Evolutionary conservation across 768 basidiomycete genomes (phyloP), one percentile per base, ranked within the genome.

Genomic region (Nidularia sp.): DNA sequence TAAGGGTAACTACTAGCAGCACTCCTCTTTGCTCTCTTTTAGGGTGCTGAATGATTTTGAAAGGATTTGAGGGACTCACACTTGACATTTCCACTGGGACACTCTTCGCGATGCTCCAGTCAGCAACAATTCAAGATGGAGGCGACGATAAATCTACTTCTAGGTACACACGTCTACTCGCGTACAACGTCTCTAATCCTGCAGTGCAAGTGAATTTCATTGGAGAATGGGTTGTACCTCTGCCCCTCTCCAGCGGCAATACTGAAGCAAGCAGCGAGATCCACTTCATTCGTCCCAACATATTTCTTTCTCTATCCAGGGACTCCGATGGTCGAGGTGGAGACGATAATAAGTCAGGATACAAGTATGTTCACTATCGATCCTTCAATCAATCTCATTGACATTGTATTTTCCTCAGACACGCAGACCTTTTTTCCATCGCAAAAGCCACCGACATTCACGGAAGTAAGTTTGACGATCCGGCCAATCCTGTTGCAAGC

Each of bases 91-190:
- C 68, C 5, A 79, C 78, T 1, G 64, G 67, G 3, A 77, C 70
- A 1, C 70, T 87, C 1, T 87, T 83, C 60, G 83, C 76, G 0
- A 74, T 86, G 58, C 71, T 87, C 1, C 86, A 88, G 57, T 74
- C 78, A 4, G 85, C 83, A 0, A 73, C 79, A 1, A 75, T 83
- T 3, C 85, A 87, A 56, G 85, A 86, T 56, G 81, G 84, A n/a
- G 81, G 80, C 0, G 56, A 59, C 36, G 65, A 72, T 50, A 75
- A 78, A 55, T 63, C 60, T 3, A 80, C 76, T 6, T 73, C 74
- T 0, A 68, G 79, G 5, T 80, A 71, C 63, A 81, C 83, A 3
- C 76, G 85, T 12, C 67, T 86, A 29, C 63, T 85, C 42, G 79
- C 77, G 0, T 88, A 77, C 55, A 70, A 85, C 58, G 64, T 85